A percentile compares a stretch with the other conserved stretches of the same genome.
phyloP scores from a whole-genome alignment of 2,329 filamentous ascomycete species.

The Neonectria punicea region DNA sequence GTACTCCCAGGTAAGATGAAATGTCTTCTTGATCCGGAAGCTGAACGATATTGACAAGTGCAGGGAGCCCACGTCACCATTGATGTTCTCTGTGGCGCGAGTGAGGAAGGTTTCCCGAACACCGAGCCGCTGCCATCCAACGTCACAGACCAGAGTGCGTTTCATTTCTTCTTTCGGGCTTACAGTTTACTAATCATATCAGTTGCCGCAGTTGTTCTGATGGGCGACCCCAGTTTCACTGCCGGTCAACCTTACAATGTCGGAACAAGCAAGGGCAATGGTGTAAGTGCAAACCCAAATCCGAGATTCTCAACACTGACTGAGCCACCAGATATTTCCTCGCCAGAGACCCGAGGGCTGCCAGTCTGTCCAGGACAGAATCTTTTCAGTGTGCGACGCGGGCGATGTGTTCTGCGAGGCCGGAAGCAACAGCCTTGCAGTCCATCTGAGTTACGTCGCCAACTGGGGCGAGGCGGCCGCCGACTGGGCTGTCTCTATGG shows the following conservation, averaged over 20 bases:
- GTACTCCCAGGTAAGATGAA: constrained; percentile 31
- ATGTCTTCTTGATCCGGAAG: accelerated
- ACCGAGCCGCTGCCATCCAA: constrained; percentile 22
- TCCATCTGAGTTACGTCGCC: constrained; percentile 36
- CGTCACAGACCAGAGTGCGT: constrained; percentile 28
- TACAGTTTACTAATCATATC: not conserved
- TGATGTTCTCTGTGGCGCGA: constrained; percentile 38
- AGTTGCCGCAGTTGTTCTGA: constrained; percentile 37
- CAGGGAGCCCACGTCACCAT: constrained; percentile 39
- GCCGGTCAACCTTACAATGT: constrained; percentile 30
- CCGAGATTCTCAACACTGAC: not conserved
- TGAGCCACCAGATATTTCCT: constrained; percentile 28
- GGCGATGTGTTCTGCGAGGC: constrained; percentile 37
- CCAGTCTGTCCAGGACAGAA: constrained; percentile 18
- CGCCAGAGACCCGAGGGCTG: constrained; percentile 30
- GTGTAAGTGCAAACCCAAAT: constrained; percentile 24
- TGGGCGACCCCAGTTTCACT: constrained; percentile 40
- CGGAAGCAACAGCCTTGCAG: constrained; percentile 28
- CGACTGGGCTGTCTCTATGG: constrained; percentile 27
- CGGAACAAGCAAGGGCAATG: constrained; percentile 30
- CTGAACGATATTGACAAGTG: not conserved
- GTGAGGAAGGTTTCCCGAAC: constrained; percentile 31
- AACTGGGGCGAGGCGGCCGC: constrained; percentile 26
- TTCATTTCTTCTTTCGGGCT: accelerated
- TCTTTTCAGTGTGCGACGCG: constrained; percentile 33